Evolutionary conservation across 2,329 filamentous ascomycete genomes (phyloP).

Genomic region (Nigrograna mackinnonii): DNA sequence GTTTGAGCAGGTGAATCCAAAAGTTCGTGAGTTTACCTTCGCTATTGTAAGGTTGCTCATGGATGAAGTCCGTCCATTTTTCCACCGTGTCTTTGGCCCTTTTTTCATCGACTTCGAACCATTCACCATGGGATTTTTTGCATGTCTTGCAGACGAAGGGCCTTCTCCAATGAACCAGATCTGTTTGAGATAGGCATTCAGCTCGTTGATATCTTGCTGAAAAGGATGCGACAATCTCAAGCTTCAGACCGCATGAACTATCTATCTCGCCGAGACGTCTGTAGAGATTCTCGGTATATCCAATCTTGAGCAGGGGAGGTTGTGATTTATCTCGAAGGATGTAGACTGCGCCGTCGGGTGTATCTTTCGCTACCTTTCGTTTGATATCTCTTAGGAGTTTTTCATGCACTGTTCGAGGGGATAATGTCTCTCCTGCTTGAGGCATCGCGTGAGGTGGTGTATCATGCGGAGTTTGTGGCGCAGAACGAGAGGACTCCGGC

Average conservation of each 20-base stretch:
- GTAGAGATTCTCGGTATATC: neutral
- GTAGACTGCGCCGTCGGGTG: neutral
- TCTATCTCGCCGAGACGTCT: neutral
- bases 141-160: neutral
- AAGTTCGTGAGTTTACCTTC: neutral
- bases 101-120: neutral
- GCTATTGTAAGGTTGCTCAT: neutral
- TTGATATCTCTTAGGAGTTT: no score
- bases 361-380: no score
- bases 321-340: neutral
- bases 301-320: neutral
- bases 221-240: neutral
- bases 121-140: neutral
- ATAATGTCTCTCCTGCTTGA: no score
- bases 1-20: neutral
- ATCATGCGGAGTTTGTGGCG: no score
- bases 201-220: neutral
- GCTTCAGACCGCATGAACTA: neutral
- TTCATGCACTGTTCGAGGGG: no score
- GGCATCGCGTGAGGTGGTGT: no score
- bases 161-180: neutral
- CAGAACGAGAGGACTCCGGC: no score
- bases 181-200: neutral
- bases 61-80: neutral
- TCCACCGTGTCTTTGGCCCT: neutral